These are phyloP conservation scores for Conidiobolus incongruus DNA, from an alignment of 371 early-diverging fungal genomes.

Conservation along the genomic window DNA sequence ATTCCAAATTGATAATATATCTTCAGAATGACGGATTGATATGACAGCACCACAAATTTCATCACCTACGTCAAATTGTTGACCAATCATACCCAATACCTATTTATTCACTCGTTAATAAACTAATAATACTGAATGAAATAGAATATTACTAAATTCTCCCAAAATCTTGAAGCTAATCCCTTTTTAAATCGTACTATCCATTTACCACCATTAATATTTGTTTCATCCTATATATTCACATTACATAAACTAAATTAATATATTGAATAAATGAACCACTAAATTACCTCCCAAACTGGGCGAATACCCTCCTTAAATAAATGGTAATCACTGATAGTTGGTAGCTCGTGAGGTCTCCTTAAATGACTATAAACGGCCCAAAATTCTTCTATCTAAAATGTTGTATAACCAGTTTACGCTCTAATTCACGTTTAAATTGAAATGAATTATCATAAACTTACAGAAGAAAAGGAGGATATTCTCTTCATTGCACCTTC, in stretches of 20 bases:
- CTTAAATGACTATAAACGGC: constrained; percentile 63
- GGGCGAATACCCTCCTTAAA: constrained; percentile 92
- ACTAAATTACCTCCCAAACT: constrained; percentile 73
- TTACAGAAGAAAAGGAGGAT: constrained; percentile 56
- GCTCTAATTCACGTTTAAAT: background rate
- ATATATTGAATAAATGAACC: background rate
- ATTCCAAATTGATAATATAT: constrained; percentile 91
- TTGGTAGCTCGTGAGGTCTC: constrained; percentile 69
- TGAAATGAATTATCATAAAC: constrained; percentile 3
- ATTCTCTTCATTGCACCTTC: constrained; percentile 68
- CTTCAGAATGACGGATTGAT: constrained; percentile 80
- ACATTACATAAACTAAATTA: background rate
- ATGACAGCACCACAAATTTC: constrained; percentile 92
- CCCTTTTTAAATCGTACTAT: constrained; percentile 89
- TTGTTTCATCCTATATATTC: constrained; percentile 38
- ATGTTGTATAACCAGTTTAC: background rate
- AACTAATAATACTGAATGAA: background rate
- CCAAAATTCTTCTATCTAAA: constrained; percentile 85
- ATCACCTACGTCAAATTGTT: constrained; percentile 68
- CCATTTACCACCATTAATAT: constrained; percentile 93
- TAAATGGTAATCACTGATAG: constrained; percentile 82
- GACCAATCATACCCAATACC: constrained; percentile 78
- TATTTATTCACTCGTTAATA: constrained; percentile 7
- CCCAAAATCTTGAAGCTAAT: constrained; percentile 85
- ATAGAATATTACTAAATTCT: constrained; percentile 31